Percentiles rank a stretch among this genome's conserved stretches.
Conservation (phyloP, 192 early-diverging fungal genomes). For the Podila verticillata region DNA sequence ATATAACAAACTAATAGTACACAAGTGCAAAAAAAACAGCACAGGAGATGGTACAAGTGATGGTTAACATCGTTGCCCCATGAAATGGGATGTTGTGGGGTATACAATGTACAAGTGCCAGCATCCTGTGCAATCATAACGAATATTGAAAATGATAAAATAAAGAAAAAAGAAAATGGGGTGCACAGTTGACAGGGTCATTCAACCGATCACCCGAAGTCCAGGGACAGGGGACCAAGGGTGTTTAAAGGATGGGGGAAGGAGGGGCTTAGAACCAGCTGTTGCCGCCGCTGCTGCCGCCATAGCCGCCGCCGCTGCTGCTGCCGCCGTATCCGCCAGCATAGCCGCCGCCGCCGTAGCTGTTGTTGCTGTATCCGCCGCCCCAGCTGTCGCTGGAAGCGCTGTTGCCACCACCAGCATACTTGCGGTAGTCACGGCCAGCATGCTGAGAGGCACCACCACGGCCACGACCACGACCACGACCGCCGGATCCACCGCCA, state of each 20-base stretch:
- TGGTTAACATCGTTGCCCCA: conserved; percentile 17
- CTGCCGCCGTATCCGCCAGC: conserved; percentile 29
- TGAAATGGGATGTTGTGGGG: neutral
- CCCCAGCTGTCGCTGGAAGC: conserved; percentile 55
- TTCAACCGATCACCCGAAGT: neutral
- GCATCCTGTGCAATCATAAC: conserved; percentile 1
- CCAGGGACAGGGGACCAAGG: neutral
- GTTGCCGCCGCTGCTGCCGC: conserved; percentile 59
- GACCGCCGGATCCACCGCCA: conserved; percentile 51
- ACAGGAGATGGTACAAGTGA: conserved; percentile 25
- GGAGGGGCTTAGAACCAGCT: conserved; percentile 70
- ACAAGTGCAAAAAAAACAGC: conserved; percentile 17
- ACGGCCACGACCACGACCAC: conserved; percentile 64
- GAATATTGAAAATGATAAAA: neutral
- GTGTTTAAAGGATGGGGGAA: neutral
- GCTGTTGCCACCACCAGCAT: conserved; percentile 50
- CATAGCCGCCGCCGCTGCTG: conserved; percentile 19
- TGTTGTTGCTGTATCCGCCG: conserved; percentile 15
- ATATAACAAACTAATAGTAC: neutral
- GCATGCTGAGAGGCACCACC: conserved; percentile 55
- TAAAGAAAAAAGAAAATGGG: neutral
- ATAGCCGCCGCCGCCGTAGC: conserved; percentile 24
- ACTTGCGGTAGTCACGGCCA: conserved; percentile 52
- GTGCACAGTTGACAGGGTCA: too few relatives aligned
- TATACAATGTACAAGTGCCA: conserved; percentile 4